Percentiles rank a stretch among this genome's conserved stretches.
phyloP scores from a whole-genome alignment of 768 basidiomycete species.

The Gelatoporia subvermispora region DNA sequence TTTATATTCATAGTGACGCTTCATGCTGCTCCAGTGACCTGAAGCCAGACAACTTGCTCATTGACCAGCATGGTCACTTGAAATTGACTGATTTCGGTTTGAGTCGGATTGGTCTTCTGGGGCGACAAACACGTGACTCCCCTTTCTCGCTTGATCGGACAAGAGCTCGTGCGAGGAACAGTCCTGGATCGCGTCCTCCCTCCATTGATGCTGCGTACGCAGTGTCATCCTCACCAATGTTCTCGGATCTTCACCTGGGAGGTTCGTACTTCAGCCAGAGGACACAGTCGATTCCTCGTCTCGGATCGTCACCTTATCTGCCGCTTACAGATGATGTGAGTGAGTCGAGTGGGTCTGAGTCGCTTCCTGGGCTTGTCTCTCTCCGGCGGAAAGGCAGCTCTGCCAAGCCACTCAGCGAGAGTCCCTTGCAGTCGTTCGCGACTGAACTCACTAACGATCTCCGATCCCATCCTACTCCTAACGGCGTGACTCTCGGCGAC shows the following conservation, averaged over 20 bases:
- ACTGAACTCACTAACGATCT: constrained; percentile 80
- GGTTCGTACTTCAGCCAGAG: constrained; percentile 81
- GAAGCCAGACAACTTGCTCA: constrained; percentile 97
- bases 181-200: constrained; percentile 75
- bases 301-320: constrained; percentile 62
- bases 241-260: constrained; percentile 48
- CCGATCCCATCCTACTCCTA: constrained; percentile 68
- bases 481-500: constrained; percentile 72
- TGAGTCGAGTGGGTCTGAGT: constrained; percentile 87
- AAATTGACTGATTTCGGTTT: constrained; percentile 98
- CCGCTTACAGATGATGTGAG: constrained; percentile 73
- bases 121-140: constrained; percentile 85
- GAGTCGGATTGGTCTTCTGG: constrained; percentile 94
- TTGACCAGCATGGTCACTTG: constrained; percentile 93
- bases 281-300: constrained; percentile 51
- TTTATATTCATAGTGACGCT: constrained; percentile 1
- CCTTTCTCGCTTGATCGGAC: constrained; percentile 27
- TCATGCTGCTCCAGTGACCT: constrained; percentile 62
- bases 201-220: constrained; percentile 78
- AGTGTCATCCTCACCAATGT: constrained; percentile 72
- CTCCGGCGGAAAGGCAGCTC: constrained; percentile 36
- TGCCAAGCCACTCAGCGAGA: constrained; percentile 49
- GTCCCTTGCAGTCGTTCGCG: constrained; percentile 83
- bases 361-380: constrained; percentile 48
- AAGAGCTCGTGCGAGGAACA: constrained; percentile 45